These are phyloP conservation scores for Lyophyllum shimeji DNA, from an alignment of 768 basidiomycete genomes.

Conservation along the genomic window DNA sequence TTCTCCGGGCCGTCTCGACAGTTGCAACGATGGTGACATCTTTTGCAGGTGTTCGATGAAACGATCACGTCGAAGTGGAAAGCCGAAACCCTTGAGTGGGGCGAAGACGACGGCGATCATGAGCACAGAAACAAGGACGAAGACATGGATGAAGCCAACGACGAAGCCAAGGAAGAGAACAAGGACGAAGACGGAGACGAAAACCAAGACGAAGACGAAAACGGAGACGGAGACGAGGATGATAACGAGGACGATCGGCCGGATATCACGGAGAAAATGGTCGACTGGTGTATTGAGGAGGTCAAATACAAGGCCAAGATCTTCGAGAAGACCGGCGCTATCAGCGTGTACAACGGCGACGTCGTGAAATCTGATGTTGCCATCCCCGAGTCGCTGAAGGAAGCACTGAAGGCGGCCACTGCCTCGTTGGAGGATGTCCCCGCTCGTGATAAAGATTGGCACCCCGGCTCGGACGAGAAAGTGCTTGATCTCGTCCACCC, in stretches of 20 bases:
- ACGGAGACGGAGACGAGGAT: too few relatives aligned
- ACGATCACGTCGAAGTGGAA: conserved; percentile 13
- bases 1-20: neutral
- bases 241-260: neutral
- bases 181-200: too few relatives aligned
- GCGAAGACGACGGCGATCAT: neutral
- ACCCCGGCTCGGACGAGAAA: conserved; percentile 35
- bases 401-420: conserved; percentile 18
- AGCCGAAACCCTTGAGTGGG: conserved; percentile 11
- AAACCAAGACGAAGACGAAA: too few relatives aligned
- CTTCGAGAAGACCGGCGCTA: conserved; percentile 9
- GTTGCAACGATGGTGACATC: neutral
- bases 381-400: conserved; percentile 18
- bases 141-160: too few relatives aligned
- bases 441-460: conserved; percentile 37
- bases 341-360: conserved; percentile 17
- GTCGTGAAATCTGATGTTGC: conserved; percentile 26
- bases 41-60: conserved; percentile 16
- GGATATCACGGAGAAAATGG: conserved; percentile 16
- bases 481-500: conserved; percentile 45
- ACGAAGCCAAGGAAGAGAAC: too few relatives aligned
- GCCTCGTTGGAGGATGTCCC: conserved; percentile 31
- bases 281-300: conserved; percentile 16
- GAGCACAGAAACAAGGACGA: too few relatives aligned
- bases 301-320: conserved; percentile 14